Conservation (phyloP, 2,329 filamentous ascomycete species). For the Albophoma yamanashiensis region DNA sequence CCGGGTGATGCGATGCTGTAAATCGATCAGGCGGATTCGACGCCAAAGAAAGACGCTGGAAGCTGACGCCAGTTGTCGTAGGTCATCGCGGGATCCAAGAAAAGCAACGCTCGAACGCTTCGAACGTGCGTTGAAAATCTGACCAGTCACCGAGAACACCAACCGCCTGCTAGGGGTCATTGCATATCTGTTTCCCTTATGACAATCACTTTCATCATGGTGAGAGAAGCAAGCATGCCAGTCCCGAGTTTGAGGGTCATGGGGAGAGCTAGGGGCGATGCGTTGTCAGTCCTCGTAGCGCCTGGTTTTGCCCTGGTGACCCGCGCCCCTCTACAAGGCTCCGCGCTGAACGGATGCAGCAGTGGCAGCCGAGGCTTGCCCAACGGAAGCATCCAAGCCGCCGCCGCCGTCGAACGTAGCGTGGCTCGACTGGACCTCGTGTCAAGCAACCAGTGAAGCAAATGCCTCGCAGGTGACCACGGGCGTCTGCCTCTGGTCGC, state of each 20-base stretch:
- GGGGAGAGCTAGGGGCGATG: not conserved
- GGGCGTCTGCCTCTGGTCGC: not conserved
- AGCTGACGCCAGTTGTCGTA: not conserved
- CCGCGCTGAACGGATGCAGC: not conserved
- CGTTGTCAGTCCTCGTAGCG: not conserved
- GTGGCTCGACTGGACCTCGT: not conserved
- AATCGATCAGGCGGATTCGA: not conserved
- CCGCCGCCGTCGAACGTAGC: not conserved
- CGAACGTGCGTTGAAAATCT: not conserved
- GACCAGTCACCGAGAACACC: not conserved
- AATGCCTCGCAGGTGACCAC: conserved; percentile 2
- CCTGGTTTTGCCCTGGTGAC: not conserved
- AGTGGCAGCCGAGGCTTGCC: not conserved
- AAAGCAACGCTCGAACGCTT: not conserved
- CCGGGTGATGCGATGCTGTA: not conserved
- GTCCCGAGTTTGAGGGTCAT: not conserved
- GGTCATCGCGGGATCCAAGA: not conserved
- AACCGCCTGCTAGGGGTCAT: not conserved
- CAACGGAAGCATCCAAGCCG: not conserved
- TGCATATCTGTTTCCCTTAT: not conserved
- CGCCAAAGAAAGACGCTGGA: not conserved
- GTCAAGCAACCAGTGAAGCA: not conserved
- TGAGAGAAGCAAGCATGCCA: not conserved
- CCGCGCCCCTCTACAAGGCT: not conserved
- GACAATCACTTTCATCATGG: not conserved